Conservation (phyloP, 2,329 filamentous ascomycete species). For the Mycogone perniciosa region DNA sequence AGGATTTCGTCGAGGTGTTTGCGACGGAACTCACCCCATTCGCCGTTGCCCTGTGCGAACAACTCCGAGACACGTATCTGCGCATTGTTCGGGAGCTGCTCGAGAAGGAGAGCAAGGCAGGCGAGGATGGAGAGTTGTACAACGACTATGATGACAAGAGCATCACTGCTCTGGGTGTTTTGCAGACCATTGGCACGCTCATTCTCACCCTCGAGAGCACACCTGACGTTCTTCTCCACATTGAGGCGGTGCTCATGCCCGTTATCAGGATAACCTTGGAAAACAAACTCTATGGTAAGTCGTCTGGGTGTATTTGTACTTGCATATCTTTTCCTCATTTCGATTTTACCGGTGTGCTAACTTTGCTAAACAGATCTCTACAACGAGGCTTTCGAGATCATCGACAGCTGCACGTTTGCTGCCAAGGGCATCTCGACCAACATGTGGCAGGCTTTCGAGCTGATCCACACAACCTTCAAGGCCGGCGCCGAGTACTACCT, state of each 20-base stretch:
- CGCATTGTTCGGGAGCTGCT: constrained; percentile 87
- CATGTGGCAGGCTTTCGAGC: constrained; percentile 98
- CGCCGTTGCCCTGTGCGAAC: constrained; percentile 90
- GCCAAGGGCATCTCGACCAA: constrained; percentile 91
- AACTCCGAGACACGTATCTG: constrained; percentile 91
- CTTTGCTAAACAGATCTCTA: constrained; percentile 49
- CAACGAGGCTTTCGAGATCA: constrained; percentile 98
- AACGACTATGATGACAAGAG: constrained; percentile 98
- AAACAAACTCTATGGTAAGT: constrained; percentile 86
- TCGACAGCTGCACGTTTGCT: constrained; percentile 97
- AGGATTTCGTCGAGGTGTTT: constrained; percentile 98
- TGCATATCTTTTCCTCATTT: too few species aligned
- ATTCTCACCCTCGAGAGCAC: constrained; percentile 97
- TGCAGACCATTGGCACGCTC: constrained; percentile 95
- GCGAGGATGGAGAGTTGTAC: constrained; percentile 70
- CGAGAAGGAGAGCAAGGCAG: constrained; percentile 74
- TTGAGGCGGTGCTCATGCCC: constrained; percentile 94
- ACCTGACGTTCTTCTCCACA: constrained; percentile 86
- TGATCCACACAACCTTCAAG: constrained; percentile 96
- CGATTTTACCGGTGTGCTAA: too few species aligned
- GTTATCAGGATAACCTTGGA: constrained; percentile 93
- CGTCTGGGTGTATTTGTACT: neutral
- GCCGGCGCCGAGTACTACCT: constrained; percentile 93
- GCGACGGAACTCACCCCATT: constrained; percentile 96
- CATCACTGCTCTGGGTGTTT: constrained; percentile 89